Evolutionary conservation across 2,329 filamentous ascomycete species (phyloP), one percentile per base, ranked within the genome.

Genomic region (Aspergillus sp.): DNA sequence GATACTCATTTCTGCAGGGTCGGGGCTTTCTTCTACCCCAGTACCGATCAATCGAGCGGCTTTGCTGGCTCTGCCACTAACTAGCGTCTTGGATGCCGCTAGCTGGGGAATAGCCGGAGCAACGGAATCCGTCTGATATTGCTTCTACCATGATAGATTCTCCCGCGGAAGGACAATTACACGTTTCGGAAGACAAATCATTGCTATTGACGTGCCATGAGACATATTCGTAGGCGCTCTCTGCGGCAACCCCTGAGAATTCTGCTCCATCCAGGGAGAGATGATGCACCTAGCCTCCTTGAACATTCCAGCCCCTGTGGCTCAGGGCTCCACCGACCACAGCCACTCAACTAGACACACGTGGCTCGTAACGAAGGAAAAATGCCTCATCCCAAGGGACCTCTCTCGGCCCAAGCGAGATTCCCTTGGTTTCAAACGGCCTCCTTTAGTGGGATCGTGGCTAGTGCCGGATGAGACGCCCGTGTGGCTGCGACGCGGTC

Each of bases 1-100:
- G 14, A 23, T 11, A 7, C n/a, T 9, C 3, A 13, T 23, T 32
- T 16, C 45, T 54, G 46, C 29, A 68, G 66, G 10, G 76, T 84
- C 10, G 86, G 64, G 7, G 68, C 71, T 0, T 74, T 73, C 52
- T 74, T 69, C 54, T 74, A 72, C 43, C 71, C 71, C 1, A 52
- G 57, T 25, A 60, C 48, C 17, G 50, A 43, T 5, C 45, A 70
- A 44, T 58, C 68, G 14, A 72, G 69, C 53, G 54, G 44, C 7
- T 52, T 72, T 29, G 66, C 60, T 3, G 65, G 62, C 7, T 58
- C 50, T 46, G 58, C 36, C 17, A 19, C 14, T 16, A 19, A 29
- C 25, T 38, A 19, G 13, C 21, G 25, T 13, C 21, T 31, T 23
- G 11, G 25, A 29, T 29, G 11, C 6, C 7, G 11, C 25, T 29